Percentiles rank a stretch among this genome's conserved stretches.
Evolutionary conservation across 2,329 filamentous ascomycete species (phyloP).

Genomic region (Claviceps digitariae): DNA sequence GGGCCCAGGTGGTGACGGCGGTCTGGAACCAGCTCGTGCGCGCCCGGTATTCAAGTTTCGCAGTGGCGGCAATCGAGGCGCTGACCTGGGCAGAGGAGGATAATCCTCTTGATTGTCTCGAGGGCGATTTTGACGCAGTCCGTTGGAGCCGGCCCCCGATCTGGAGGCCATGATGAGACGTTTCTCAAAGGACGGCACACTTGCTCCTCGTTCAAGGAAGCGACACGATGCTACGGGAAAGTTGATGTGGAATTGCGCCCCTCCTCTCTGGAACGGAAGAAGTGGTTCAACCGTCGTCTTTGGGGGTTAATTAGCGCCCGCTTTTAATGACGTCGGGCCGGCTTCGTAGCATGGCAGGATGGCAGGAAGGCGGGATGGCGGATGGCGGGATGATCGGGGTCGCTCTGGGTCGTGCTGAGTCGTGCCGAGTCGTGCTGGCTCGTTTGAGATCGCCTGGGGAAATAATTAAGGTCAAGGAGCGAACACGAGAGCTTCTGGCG

Average conservation of each 20-base stretch:
- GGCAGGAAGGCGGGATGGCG: too few relatives aligned
- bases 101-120: conserved; percentile 18
- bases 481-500: not conserved
- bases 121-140: conserved; percentile 17
- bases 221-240: not conserved
- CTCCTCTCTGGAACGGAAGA: not conserved
- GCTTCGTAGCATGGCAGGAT: not conserved
- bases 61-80: conserved; percentile 18
- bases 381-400: not conserved
- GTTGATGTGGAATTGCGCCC: not conserved
- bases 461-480: not conserved
- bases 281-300: not conserved
- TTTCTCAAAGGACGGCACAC: not conserved
- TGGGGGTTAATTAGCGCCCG: not conserved
- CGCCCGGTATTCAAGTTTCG: conserved; percentile 18
- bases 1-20: not conserved
- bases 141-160: conserved; percentile 17
- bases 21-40: conserved; percentile 11
- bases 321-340: not conserved
- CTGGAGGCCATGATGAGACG: conserved; percentile 18
- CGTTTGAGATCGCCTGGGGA: not conserved
- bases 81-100: conserved; percentile 15
- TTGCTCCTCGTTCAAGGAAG: not conserved
- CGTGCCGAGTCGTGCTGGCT: not conserved
- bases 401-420: not conserved